phyloP scores from a whole-genome alignment of 106 monocot species.

The Iris macrosiphon region DNA sequence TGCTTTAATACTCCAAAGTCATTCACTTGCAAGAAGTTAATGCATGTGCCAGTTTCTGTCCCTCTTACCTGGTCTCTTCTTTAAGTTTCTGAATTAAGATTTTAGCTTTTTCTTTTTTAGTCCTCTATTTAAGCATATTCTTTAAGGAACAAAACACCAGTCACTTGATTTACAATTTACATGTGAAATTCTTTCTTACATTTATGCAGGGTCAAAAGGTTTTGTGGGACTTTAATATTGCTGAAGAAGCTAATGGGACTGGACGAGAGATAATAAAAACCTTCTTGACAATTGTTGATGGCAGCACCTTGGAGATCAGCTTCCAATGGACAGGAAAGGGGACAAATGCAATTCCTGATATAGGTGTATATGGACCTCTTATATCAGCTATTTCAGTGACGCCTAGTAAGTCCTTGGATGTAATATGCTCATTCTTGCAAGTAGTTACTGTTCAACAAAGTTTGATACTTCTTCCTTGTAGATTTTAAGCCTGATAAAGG shows the following conservation, averaged over 20 bases:
- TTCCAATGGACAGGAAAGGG: slow-evolving; percentile 38
- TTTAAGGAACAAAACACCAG: too few species aligned
- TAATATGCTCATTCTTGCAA: background rate
- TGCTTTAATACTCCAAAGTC: too few species aligned
- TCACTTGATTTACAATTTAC: too few species aligned
- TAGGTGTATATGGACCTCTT: slow-evolving; percentile 49
- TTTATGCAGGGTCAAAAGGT: slow-evolving; percentile 38
- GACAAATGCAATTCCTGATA: slow-evolving; percentile 13
- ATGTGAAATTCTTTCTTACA: too few species aligned
- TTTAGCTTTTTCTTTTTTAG: too few species aligned
- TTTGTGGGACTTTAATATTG: slow-evolving; percentile 49
- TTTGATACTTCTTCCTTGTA: background rate
- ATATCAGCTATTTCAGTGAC: slow-evolving; percentile 64
- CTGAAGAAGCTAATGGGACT: slow-evolving; percentile 34
- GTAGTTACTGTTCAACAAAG: background rate
- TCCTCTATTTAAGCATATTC: too few species aligned
- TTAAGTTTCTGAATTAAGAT: too few species aligned
- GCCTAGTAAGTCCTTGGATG: slow-evolving; percentile 28
- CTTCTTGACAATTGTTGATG: slow-evolving; percentile 26
- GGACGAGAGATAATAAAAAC: slow-evolving; percentile 19
- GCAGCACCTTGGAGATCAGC: slow-evolving; percentile 41
- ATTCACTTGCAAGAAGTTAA: too few species aligned
- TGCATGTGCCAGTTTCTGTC: too few species aligned
- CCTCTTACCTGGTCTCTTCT: too few species aligned
- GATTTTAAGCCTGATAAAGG: slow-evolving; percentile 18